Evolutionary conservation across 2,329 filamentous ascomycete genomes (phyloP), one percentile per base, ranked within the genome.

Genomic region (Diaporthe sp.): DNA sequence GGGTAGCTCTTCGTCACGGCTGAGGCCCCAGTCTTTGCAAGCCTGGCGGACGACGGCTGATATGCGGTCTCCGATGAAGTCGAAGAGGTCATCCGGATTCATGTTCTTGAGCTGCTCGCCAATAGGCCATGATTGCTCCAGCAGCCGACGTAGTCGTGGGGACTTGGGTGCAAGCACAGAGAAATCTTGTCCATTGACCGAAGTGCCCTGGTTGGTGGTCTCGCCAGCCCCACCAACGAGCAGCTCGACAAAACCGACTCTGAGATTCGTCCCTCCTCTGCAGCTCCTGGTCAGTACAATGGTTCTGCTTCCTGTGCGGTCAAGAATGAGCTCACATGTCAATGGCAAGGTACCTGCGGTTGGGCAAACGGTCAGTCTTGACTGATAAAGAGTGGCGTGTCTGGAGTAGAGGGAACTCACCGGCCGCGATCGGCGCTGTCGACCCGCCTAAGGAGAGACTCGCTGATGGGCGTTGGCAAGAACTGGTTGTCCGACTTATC

Each of bases 51-150:
- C 91, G 4, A 96, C 93, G 75, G 93, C 87, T 19, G 93, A 93
- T 78, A 97, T 94, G 79, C 92, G 94, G 78, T 89, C 86, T 35
- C 94, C 94, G 77, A 97, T 94, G 94, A 94, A 97, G n/a, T 88
- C 84, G 82, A 97, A 97, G 2, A 96, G 85, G 74, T 92, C 91
- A 73, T 95, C 91, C 1, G 93, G 91, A 77, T 95, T 92, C 78
- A 95, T 91, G 82, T 89, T 90, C 80, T 95, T 95, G 76, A 95
- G 83, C 72, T 92, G 90, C 55, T 95, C 91, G 64, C 89, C 89
- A 78, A 96, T 96, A 10, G 93, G 90, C 93, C 93, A 95, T 71
- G 90, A 90, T 77, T 88, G 92, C 81, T 95, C 94, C 72, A 94
- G 83, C 7, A 89, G 88, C 61, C 92, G 87, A 47, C 86, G 86